Evolutionary conservation across 2,329 filamentous ascomycete species (phyloP), one percentile per base, ranked within the genome.

Genomic region (Fusarium coffeatum): DNA sequence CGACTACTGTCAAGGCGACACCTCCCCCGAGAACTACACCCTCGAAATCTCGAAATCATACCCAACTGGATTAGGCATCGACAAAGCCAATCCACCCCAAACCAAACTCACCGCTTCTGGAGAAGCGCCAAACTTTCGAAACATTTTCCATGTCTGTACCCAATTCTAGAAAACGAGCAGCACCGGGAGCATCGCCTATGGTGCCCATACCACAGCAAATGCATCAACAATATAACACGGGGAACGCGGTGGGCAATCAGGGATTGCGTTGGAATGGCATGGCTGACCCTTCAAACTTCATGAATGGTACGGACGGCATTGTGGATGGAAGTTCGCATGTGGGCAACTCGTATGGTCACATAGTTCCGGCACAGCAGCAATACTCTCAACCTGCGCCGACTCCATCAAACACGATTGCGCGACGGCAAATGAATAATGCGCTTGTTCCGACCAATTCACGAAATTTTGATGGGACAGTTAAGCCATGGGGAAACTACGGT

Each of bases 111-210:
- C 59, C 62, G 59, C 62, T 64, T 68, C 45, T 42, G 22, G 46
- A 30, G 68, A 61, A 71, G 71, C 43, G 37, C 48, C n/a, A 56
- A 59, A 28, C 43, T 49, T 55, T 23, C 41, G 56, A 20, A 28
- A 27, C 32, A 40, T 53, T 43, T 60, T 60, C 66, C 66, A 86
- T 87, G 85, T 83, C 86, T 60, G 76, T 81, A 32, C 80, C 82
- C 47, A 87, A 87, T 68, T 78, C 86, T 22, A 82, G 92, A 80
- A 96, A 96, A 83, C 87, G 93, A 78, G 85, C 91, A 72, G 92
- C 92, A 48, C 90, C 92, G 59, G 92, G 91, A 77, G 83, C 90
- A 66, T 86, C 88, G 40, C 90, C 92, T n/a, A 81, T 87, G 69
- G 81, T 86, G 23, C 87, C 89, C 34, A 77, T 83, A 51, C 83